phyloP scores from a whole-genome alignment of 2,329 filamentous ascomycete species.

The Pseudogymnoascus sp. region DNA sequence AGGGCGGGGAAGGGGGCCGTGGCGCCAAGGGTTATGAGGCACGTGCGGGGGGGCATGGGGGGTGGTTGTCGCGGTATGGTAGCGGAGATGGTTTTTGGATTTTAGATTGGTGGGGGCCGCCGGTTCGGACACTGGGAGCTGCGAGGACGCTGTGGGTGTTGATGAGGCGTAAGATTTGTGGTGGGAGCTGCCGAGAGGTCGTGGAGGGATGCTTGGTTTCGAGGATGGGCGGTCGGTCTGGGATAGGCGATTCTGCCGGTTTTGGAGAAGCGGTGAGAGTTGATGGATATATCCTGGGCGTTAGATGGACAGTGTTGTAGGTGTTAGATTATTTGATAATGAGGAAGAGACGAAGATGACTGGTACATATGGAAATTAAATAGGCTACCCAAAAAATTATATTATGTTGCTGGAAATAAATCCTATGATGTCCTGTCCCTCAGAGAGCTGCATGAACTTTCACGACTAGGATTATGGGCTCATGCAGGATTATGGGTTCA shows the following conservation, averaged over 20 bases:
- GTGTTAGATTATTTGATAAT: background rate
- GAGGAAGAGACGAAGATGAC: background rate
- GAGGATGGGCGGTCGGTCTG: background rate
- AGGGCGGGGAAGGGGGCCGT: constrained; percentile 75
- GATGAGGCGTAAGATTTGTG: background rate
- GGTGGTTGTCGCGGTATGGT: background rate
- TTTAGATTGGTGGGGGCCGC: constrained; percentile 11
- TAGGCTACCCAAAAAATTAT: background rate
- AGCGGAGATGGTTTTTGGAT: constrained; percentile 24
- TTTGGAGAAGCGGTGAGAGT: constrained; percentile 8
- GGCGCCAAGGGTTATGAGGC: constrained; percentile 86
- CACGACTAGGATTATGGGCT: background rate
- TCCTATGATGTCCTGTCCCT: background rate
- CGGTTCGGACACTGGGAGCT: background rate
- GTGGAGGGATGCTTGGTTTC: constrained; percentile 13
- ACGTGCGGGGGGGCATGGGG: constrained; percentile 29
- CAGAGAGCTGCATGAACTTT: background rate
- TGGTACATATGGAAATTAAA: background rate
- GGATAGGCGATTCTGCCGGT: background rate
- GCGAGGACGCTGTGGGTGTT: background rate
- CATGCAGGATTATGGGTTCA: background rate
- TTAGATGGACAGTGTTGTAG: background rate
- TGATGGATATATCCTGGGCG: background rate
- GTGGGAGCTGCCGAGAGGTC: background rate
- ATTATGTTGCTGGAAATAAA: background rate